These are phyloP conservation scores for Tolypocladium nubicola DNA, from an alignment of 2,329 filamentous ascomycete species.

Conservation along the genomic window DNA sequence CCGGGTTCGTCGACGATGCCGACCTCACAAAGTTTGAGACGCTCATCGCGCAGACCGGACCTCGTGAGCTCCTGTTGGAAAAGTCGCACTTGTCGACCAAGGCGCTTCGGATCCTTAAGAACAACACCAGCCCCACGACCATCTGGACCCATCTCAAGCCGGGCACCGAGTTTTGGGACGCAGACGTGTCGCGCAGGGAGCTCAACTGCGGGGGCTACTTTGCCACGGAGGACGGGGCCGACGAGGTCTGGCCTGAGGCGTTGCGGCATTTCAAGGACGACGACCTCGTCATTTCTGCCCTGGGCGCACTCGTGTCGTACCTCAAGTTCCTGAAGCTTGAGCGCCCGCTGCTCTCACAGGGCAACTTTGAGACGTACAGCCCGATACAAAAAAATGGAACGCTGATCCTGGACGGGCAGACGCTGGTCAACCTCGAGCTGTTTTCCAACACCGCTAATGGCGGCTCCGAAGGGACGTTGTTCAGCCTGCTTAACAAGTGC, in stretches of 20 bases:
- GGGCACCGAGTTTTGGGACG: conserved; percentile 81
- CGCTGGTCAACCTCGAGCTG: conserved; percentile 93
- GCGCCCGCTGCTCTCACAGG: conserved; percentile 72
- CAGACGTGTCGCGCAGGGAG: conserved; percentile 71
- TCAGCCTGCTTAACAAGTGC: conserved; percentile 83
- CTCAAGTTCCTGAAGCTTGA: conserved; percentile 82
- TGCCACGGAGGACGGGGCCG: conserved; percentile 40
- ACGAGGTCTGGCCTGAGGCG: conserved; percentile 63
- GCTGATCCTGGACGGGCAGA: conserved; percentile 88
- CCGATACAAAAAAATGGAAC: conserved; percentile 87
- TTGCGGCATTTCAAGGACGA: conserved; percentile 66
- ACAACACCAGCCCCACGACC: conserved; percentile 84
- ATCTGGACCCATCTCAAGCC: conserved; percentile 93
- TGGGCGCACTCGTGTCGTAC: conserved; percentile 83
- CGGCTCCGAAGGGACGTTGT: conserved; percentile 74
- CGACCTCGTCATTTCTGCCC: conserved; percentile 77
- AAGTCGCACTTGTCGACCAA: conserved; percentile 82
- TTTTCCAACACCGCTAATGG: conserved; percentile 91
- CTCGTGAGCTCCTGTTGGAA: conserved; percentile 80
- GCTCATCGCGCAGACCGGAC: conserved; percentile 82
- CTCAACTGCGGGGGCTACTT: conserved; percentile 77
- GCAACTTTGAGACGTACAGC: conserved; percentile 85
- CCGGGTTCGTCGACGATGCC: conserved; percentile 81
- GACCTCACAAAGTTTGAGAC: conserved; percentile 97
- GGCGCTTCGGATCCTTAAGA: conserved; percentile 85